Conservation (phyloP, 306 rosid species). For the Astragalus membranaceus region DNA sequence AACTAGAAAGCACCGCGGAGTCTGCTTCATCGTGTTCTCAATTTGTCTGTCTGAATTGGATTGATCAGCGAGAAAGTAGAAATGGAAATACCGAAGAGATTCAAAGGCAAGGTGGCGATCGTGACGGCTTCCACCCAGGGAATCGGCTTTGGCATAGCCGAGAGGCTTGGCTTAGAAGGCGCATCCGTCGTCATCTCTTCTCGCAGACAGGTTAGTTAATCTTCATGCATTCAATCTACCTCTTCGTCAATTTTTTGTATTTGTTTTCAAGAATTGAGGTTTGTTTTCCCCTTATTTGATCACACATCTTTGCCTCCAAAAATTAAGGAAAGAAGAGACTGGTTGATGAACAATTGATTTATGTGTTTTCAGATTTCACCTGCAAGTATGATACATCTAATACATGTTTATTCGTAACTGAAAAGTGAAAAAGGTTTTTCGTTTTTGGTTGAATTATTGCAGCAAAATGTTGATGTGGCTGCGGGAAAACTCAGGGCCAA, state of each 20-base stretch:
- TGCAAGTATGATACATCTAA: not conserved
- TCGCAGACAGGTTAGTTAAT: conserved; percentile 60
- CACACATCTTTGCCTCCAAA: no score
- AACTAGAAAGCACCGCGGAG: no score
- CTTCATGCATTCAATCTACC: not conserved
- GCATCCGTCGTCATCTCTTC: conserved; percentile 87
- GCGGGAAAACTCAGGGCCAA: conserved; percentile 54
- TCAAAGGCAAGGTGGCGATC: conserved; percentile 66
- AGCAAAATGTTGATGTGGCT: conserved; percentile 93
- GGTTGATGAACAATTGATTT: not conserved
- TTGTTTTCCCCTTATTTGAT: not conserved
- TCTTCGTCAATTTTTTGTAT: not conserved
- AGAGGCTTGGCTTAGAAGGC: conserved; percentile 89
- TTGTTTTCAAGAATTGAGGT: not conserved
- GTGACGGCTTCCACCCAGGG: conserved; percentile 98
- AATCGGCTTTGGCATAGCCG: conserved; percentile 76
- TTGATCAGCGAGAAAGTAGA: not conserved
- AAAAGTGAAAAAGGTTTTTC: not conserved
- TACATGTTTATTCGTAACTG: not conserved
- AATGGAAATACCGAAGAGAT: conserved; percentile 56
- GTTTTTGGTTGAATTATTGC: conserved; percentile 15
- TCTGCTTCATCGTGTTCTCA: no score
- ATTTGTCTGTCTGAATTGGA: no score
- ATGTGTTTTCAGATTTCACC: not conserved
- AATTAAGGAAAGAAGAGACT: no score